Evolutionary conservation across 2,329 filamentous ascomycete species (phyloP).

Genomic region (Cladorrhinum sp.): DNA sequence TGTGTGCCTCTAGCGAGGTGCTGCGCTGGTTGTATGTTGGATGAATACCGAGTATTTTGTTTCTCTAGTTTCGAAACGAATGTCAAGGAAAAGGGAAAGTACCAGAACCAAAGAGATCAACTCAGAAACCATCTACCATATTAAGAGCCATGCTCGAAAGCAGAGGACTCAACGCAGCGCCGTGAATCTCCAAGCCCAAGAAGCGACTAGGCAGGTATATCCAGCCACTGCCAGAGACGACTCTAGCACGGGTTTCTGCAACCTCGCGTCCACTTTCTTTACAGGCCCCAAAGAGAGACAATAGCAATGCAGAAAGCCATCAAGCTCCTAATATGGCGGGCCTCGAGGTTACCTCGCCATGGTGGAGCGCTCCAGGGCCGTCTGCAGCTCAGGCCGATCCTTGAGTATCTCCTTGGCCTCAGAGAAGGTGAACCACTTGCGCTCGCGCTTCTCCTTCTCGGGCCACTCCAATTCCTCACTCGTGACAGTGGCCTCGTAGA

Average conservation of each 20-base stretch:
- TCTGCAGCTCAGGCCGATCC: constrained; percentile 79
- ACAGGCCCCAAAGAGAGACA: neutral
- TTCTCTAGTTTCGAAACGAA: neutral
- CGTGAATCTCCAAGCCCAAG: neutral
- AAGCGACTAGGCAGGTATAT: neutral
- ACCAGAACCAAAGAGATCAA: neutral
- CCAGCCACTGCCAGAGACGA: neutral
- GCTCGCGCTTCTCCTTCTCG: constrained; percentile 85
- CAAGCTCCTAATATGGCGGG: constrained; percentile 17
- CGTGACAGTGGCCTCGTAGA: constrained; percentile 84
- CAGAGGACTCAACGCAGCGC: neutral
- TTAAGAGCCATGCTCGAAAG: neutral
- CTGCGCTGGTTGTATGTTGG: neutral
- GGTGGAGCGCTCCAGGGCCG: constrained; percentile 80
- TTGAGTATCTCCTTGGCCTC: constrained; percentile 77
- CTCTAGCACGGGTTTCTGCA: neutral
- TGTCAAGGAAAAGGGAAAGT: neutral
- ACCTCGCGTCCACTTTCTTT: neutral
- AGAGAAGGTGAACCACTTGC: constrained; percentile 83
- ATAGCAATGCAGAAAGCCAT: neutral
- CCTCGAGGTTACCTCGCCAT: constrained; percentile 49
- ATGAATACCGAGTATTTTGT: neutral
- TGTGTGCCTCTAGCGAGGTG: neutral
- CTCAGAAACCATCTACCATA: constrained; percentile 8
- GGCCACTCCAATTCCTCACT: constrained; percentile 88